These are phyloP conservation scores for Zychaea mexicana DNA, from an alignment of 371 early-diverging fungal species.

Conservation along the genomic window DNA sequence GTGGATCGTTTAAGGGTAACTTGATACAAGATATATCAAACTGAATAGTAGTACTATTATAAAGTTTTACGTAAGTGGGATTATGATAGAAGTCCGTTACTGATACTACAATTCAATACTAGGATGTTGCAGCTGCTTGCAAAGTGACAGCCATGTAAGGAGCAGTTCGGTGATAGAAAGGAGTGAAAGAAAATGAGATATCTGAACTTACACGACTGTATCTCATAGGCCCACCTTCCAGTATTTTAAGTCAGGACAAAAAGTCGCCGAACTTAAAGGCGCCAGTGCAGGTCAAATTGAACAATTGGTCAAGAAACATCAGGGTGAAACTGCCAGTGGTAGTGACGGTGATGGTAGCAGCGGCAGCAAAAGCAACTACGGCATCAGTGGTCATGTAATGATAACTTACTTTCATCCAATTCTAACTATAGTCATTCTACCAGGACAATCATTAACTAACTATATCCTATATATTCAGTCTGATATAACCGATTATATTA, in stretches of 20 bases:
- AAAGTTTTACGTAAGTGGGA: too few relatives aligned
- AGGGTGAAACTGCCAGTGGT: constrained; percentile 25
- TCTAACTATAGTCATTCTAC: too few relatives aligned
- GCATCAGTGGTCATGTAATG: constrained; percentile 58
- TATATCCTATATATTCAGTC: constrained; percentile 31
- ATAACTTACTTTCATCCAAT: background rate
- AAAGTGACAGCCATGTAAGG: constrained; percentile 25
- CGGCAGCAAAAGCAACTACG: constrained; percentile 39
- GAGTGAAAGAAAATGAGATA: background rate
- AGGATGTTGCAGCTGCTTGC: constrained; percentile 35
- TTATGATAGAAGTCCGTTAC: background rate
- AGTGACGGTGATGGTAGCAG: constrained; percentile 15
- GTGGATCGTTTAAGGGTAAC: constrained; percentile 52
- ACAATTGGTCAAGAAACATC: constrained; percentile 55
- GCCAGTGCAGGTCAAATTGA: constrained; percentile 63
- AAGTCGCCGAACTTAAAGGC: constrained; percentile 71
- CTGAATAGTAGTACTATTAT: too few relatives aligned
- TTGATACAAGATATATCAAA: background rate
- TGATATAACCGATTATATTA: constrained; percentile 73
- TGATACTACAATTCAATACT: background rate
- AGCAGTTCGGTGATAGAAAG: too few relatives aligned
- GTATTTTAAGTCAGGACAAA: constrained; percentile 66
- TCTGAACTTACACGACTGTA: background rate
- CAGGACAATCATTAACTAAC: too few relatives aligned
- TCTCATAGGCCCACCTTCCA: constrained; percentile 59